Evolutionary conservation across 441 rosid genomes (phyloP), one percentile per base, ranked within the genome.

Genomic region (Adansonia grandidieri): DNA sequence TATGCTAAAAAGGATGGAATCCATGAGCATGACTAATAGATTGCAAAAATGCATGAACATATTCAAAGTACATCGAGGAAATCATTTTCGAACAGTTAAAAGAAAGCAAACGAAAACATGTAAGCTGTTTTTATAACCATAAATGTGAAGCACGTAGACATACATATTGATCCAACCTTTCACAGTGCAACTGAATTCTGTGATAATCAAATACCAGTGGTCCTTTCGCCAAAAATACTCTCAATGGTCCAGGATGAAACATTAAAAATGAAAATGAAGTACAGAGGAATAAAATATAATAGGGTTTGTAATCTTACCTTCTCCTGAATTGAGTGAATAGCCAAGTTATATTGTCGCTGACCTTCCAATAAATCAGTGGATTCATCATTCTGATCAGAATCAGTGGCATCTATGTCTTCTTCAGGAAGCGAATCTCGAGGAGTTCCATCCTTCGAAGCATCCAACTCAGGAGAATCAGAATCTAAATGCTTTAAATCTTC

Each of bases 271-370:
- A 51, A 54, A 76, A 70, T 28, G 6, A 7, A 40, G 15, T 66
- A 28, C 58, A n/a, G 37, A 3, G 47, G 40, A 7, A 45, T n/a
- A 57, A 67, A 32, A 62, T 28, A 76, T 53, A 67, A 73, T 11
- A 77, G 72, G 54, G 69, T 50, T 82, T 76, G 47, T 62, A 44
- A 51, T 65, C 62, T 37, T 89, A 95, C 99, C 96, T 85, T 87
- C 89, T 97, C 99, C 85, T 97, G 95, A 79, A 95, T 95, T 66
- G 98, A 80, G 84, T 97, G 99, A 80, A 97, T 97, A 82, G 98
- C 98, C 0, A 94, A 93, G 88, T 95, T 89, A 82, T 97, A 97
- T 85, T 93, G 98, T 82, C 98, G 86, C 87, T 97, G 99, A 71
- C 99, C 99, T 89, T 97, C 91, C 72, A 97, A 97, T 79, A 95